Conservation (phyloP, 208 protist species). For the Trypanosoma brucei region DNA sequence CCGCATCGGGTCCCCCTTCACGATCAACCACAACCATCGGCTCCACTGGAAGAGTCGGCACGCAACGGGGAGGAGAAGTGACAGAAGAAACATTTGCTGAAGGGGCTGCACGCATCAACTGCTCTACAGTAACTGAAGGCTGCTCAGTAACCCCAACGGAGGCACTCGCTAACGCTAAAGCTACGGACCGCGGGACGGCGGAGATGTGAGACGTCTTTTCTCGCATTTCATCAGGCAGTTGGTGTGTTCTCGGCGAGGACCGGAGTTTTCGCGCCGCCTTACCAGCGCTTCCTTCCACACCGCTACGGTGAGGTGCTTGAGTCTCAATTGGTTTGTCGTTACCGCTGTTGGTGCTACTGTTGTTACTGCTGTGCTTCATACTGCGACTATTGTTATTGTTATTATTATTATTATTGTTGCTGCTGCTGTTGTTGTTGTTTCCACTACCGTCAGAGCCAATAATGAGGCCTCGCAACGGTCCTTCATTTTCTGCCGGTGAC, state of each 20-base stretch:
- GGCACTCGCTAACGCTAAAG: too few relatives aligned
- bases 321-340: constrained; percentile 1
- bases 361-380: constrained; percentile 4
- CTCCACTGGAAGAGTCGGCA: too few relatives aligned
- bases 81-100: constrained; percentile 11
- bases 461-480: not conserved
- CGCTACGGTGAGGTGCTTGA: not conserved
- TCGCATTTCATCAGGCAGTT: not conserved
- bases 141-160: not conserved
- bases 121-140: constrained; percentile 7
- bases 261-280: constrained; percentile 4
- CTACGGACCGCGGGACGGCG: too few relatives aligned
- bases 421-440: constrained; percentile 7
- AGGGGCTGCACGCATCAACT: constrained; percentile 4
- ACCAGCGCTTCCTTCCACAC: not conserved
- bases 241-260: constrained; percentile 11
- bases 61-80: too few relatives aligned
- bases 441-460: not conserved
- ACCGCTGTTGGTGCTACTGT: constrained; percentile 7
- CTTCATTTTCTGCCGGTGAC: not conserved
- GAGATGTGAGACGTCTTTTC: not conserved
- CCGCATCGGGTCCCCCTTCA: not conserved
- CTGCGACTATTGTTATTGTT: constrained; percentile 7
- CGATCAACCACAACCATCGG: not conserved
- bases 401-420: constrained; percentile 6